A percentile compares a stretch with the other conserved stretches of the same genome.
phyloP scores from a whole-genome alignment of 2,329 filamentous ascomycete species.

The Periconia macrospinosa region DNA sequence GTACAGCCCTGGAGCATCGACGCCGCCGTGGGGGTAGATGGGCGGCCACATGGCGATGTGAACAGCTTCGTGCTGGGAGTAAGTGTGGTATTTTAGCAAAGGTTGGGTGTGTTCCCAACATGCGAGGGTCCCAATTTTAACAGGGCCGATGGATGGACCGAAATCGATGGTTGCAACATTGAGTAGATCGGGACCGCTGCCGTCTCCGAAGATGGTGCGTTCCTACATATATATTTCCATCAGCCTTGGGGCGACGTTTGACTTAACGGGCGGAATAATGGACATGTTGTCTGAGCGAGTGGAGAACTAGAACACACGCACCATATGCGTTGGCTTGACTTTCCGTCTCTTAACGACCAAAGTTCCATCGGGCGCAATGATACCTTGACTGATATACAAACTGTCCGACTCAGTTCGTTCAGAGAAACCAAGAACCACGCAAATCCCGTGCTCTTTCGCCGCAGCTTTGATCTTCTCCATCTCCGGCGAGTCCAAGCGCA shows the following conservation, averaged over 20 bases:
- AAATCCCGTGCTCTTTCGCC: conserved; percentile 37
- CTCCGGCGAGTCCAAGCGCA: conserved; percentile 45
- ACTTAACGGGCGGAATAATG: too few species aligned
- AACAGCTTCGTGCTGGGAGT: conserved; percentile 42
- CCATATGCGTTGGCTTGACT: conserved; percentile 48
- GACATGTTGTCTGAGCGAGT: too few species aligned
- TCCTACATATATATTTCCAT: conserved; percentile 17
- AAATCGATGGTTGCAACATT: conserved; percentile 35
- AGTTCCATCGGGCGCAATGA: conserved; percentile 37
- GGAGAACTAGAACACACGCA: neutral
- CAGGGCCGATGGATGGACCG: conserved; percentile 29
- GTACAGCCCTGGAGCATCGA: conserved; percentile 27
- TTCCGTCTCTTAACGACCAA: conserved; percentile 44
- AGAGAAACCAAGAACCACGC: conserved; percentile 44
- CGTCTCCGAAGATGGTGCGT: conserved; percentile 48
- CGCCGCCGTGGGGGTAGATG: conserved; percentile 28
- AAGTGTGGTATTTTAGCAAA: conserved; percentile 47
- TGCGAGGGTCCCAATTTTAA: conserved; percentile 34
- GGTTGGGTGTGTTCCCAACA: conserved; percentile 50
- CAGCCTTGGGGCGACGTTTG: neutral
- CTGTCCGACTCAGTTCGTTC: conserved; percentile 40
- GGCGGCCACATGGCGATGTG: conserved; percentile 48
- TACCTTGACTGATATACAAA: conserved; percentile 47
- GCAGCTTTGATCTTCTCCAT: conserved; percentile 47
- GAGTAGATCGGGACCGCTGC: conserved; percentile 32